Conservation (phyloP, 768 basidiomycete genomes). For the Hygrophorus pudorinus region DNA sequence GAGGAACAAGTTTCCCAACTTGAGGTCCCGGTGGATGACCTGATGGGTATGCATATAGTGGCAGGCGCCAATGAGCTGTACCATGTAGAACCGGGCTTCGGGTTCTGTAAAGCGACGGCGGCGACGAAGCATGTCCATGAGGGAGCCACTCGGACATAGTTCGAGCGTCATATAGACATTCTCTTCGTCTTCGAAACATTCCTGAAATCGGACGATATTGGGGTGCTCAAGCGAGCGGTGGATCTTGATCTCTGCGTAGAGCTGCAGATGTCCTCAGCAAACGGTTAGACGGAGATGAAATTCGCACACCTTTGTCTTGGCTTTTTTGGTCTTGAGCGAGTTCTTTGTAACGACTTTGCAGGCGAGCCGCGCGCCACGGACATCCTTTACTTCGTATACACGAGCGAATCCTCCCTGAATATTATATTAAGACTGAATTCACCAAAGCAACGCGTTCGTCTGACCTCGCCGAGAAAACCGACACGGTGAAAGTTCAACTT, state of each 20-base stretch:
- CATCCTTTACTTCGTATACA: conserved; percentile 89
- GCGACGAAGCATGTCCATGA: conserved; percentile 85
- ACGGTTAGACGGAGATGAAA: neutral
- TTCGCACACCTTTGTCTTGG: conserved; percentile 79
- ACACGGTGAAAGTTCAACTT: conserved; percentile 55
- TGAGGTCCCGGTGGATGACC: conserved; percentile 96
- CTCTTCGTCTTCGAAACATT: conserved; percentile 91
- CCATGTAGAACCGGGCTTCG: conserved; percentile 85
- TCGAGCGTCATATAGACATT: conserved; percentile 98
- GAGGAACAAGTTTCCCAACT: conserved; percentile 91
- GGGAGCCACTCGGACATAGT: conserved; percentile 79
- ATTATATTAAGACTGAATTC: conserved; percentile 1
- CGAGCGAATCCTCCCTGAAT: conserved; percentile 82
- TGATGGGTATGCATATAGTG: conserved; percentile 96
- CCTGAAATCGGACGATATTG: conserved; percentile 85
- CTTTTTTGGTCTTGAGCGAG: conserved; percentile 90
- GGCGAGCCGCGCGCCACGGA: conserved; percentile 53
- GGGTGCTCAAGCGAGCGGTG: conserved; percentile 86
- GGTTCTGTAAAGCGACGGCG: conserved; percentile 85
- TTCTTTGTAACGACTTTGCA: conserved; percentile 94
- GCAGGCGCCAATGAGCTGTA: conserved; percentile 92
- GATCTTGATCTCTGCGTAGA: conserved; percentile 98
- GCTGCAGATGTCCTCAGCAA: conserved; percentile 30
- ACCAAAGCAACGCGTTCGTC: conserved; percentile 14
- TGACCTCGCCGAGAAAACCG: conserved; percentile 83